A percentile compares a stretch with the other conserved stretches of the same genome.
phyloP scores from a whole-genome alignment of 2,329 filamentous ascomycete species.

The Sclerotinia nivalis region DNA sequence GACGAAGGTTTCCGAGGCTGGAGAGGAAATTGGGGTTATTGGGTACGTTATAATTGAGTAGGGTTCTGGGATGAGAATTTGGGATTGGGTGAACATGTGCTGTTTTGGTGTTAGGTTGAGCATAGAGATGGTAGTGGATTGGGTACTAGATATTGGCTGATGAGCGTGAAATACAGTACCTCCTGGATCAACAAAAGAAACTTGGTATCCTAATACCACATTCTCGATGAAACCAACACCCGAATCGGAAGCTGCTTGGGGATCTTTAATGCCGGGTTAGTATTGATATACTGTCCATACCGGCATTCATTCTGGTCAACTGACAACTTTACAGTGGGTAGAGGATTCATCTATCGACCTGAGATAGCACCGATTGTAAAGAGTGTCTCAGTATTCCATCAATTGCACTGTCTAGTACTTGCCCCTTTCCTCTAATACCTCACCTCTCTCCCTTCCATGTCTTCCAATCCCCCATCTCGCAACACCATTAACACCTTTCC shows the following conservation, averaged over 20 bases:
- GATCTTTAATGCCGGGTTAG: constrained; percentile 20
- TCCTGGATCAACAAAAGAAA: constrained; percentile 15
- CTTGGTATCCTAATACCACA: constrained; percentile 23
- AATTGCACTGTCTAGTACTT: constrained; percentile 29
- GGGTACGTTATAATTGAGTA: background rate
- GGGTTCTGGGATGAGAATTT: background rate
- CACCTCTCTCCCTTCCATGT: too few relatives aligned
- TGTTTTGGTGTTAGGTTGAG: background rate
- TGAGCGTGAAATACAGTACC: background rate
- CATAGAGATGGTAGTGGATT: background rate
- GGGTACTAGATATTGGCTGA: background rate
- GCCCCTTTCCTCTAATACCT: background rate
- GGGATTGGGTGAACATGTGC: background rate
- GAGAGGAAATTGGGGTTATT: background rate
- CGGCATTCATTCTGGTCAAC: too few relatives aligned
- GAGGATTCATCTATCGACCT: constrained; percentile 18
- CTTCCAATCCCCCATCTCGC: background rate
- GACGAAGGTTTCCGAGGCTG: background rate
- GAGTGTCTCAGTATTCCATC: constrained; percentile 27
- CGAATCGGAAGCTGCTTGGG: constrained; percentile 22
- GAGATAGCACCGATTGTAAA: constrained; percentile 7
- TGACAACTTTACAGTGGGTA: background rate
- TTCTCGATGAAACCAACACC: constrained; percentile 18
- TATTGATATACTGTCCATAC: background rate
- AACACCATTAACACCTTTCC: background rate